Percentiles rank a stretch among this genome's conserved stretches.
Conservation (phyloP, 225 moss, liverwort and hornwort genomes). For the Polytrichum commune region DNA sequence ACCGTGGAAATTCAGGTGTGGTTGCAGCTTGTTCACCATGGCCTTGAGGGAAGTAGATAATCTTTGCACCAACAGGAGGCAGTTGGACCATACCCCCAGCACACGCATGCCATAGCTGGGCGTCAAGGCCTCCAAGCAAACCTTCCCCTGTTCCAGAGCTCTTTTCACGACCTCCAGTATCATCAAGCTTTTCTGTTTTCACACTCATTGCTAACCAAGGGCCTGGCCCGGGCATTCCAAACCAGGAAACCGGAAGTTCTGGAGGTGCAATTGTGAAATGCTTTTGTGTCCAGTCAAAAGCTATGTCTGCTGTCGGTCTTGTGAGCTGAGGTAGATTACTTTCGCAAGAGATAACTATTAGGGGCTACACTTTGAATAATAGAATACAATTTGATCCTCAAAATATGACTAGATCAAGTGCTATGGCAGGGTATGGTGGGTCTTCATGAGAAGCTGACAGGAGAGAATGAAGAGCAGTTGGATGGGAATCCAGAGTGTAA, state of each 20-base stretch:
- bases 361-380: too few relatives aligned
- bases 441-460: too few relatives aligned
- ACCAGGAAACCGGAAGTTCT: slow-evolving; percentile 23
- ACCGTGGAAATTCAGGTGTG: slow-evolving; percentile 65
- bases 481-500: too few relatives aligned
- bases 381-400: too few relatives aligned
- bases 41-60: slow-evolving; percentile 86
- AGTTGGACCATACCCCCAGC: slow-evolving; percentile 90
- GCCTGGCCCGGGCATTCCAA: slow-evolving; percentile 60
- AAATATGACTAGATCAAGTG: too few relatives aligned
- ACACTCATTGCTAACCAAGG: slow-evolving; percentile 54
- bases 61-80: slow-evolving; percentile 62
- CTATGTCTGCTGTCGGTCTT: too few relatives aligned
- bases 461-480: too few relatives aligned
- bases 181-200: slow-evolving; percentile 56
- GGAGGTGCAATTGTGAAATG: not conserved
- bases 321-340: too few relatives aligned
- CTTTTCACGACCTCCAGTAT: slow-evolving; percentile 31
- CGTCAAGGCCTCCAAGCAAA: slow-evolving; percentile 58
- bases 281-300: too few relatives aligned
- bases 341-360: too few relatives aligned
- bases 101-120: slow-evolving; percentile 87
- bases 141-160: slow-evolving; percentile 23
- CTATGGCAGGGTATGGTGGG: too few relatives aligned
- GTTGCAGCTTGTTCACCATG: slow-evolving; percentile 85